Evolutionary conservation across 2,329 filamentous ascomycete genomes (phyloP).

Genomic region (Colletotrichum somersetense): DNA sequence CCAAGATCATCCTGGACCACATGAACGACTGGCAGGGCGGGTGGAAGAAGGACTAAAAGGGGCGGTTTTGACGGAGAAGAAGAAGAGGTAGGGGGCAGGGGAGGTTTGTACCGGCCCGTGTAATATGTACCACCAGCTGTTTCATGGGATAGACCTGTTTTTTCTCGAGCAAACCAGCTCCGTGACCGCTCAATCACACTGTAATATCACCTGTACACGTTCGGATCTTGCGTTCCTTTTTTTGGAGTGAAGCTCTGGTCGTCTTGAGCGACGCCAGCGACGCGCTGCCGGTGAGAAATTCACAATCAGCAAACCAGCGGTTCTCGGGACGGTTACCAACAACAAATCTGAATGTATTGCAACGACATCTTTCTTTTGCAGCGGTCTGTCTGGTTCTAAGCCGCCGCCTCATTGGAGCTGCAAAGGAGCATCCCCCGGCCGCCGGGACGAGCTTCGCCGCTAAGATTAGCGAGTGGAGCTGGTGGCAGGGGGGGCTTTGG

Average conservation of each 20-base stretch:
- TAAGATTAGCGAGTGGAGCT: conserved; percentile 21
- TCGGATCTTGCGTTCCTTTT: too few species aligned
- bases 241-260: not conserved
- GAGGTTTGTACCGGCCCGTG: conserved; percentile 10
- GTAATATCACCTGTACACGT: conserved; percentile 25
- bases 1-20: conserved; percentile 86
- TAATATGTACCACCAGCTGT: conserved; percentile 40
- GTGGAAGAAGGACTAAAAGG: conserved; percentile 37
- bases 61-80: not conserved
- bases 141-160: conserved; percentile 30
- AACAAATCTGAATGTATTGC: not conserved
- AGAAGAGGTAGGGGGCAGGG: not conserved
- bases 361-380: not conserved
- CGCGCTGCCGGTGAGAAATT: too few species aligned
- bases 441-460: conserved; percentile 1
- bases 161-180: conserved; percentile 27
- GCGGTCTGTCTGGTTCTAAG: not conserved
- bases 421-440: not conserved
- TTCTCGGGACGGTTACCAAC: not conserved
- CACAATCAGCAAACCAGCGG: not conserved
- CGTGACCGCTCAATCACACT: conserved; percentile 39
- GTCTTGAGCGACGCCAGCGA: not conserved
- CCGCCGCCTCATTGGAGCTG: not conserved
- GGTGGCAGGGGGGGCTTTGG: not conserved
- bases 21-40: conserved; percentile 72